Conservation (phyloP, 371 early-diverging fungal species). For the Mucor indicus region DNA sequence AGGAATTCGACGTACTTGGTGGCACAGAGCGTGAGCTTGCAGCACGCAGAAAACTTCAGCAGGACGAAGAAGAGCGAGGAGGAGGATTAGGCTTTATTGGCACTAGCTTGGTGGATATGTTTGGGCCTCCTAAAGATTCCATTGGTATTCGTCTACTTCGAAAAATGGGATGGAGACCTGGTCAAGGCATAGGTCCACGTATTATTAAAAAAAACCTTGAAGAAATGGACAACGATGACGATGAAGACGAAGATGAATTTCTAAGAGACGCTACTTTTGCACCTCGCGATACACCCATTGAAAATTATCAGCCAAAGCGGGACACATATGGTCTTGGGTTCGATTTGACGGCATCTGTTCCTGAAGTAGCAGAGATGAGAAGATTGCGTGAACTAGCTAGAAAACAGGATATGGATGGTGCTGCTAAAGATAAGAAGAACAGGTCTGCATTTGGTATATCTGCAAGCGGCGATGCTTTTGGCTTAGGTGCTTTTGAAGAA, state of each 20-base stretch:
- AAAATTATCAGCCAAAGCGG: conserved; percentile 52
- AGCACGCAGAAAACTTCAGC: conserved; percentile 43
- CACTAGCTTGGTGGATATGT: conserved; percentile 36
- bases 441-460: conserved; percentile 34
- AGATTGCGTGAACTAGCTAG: conserved; percentile 27
- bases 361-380: conserved; percentile 60
- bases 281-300: conserved; percentile 67
- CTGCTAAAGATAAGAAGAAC: conserved; percentile 2
- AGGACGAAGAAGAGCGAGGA: conserved; percentile 39
- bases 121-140: conserved; percentile 65
- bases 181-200: conserved; percentile 81
- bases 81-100: conserved; percentile 28
- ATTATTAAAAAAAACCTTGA: conserved; percentile 8
- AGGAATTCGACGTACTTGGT: conserved; percentile 68
- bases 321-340: conserved; percentile 71
- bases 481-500: conserved; percentile 46
- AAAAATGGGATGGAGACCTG: conserved; percentile 84
- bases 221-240: conserved; percentile 22
- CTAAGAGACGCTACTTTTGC: conserved; percentile 60
- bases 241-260: conserved; percentile 41
- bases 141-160: conserved; percentile 61
- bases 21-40: conserved; percentile 62
- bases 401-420: conserved; percentile 7
- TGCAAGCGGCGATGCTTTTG: conserved; percentile 21
- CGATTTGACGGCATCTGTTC: conserved; percentile 60